Evolutionary conservation across 768 basidiomycete genomes (phyloP).

Genomic region (Mycena rebaudengoi): DNA sequence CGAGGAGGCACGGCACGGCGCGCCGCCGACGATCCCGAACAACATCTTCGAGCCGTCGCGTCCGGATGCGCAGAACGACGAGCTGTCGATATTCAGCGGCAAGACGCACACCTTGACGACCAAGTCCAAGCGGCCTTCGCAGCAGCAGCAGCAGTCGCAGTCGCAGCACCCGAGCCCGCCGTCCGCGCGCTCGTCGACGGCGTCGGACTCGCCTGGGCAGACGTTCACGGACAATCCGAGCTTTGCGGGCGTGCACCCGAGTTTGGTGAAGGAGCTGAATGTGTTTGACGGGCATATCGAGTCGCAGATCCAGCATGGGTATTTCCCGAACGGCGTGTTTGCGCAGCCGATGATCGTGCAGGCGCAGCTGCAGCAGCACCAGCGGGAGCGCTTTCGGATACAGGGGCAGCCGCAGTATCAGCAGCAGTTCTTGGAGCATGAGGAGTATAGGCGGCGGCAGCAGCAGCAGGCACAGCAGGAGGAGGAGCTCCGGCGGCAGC

Average conservation of each 20-base stretch:
- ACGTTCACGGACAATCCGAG: constrained; percentile 44
- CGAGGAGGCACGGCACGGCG: constrained; percentile 55
- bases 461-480: constrained; percentile 34
- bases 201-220: constrained; percentile 44
- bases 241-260: constrained; percentile 63
- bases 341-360: constrained; percentile 37
- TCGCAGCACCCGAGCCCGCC: constrained; percentile 6
- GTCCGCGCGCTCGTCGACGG: constrained; percentile 29
- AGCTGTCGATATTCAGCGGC: constrained; percentile 81
- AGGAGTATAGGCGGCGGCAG: constrained; percentile 35
- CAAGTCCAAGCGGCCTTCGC: constrained; percentile 42
- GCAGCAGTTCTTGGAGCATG: constrained; percentile 37
- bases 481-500: constrained; percentile 21
- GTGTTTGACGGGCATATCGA: constrained; percentile 65
- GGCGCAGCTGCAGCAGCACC: constrained; percentile 30
- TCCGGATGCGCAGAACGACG: constrained; percentile 62
- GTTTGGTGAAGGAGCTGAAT: constrained; percentile 61
- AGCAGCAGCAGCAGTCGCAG: constrained; percentile 17
- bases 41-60: constrained; percentile 68
- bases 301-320: constrained; percentile 58
- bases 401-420: constrained; percentile 36
- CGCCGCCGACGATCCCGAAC: constrained; percentile 52
- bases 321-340: constrained; percentile 47
- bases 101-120: constrained; percentile 71
- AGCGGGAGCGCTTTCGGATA: constrained; percentile 32